These are phyloP conservation scores for Trichoderma simmonsii DNA, from an alignment of 2,329 filamentous ascomycete genomes.

Conservation along the genomic window DNA sequence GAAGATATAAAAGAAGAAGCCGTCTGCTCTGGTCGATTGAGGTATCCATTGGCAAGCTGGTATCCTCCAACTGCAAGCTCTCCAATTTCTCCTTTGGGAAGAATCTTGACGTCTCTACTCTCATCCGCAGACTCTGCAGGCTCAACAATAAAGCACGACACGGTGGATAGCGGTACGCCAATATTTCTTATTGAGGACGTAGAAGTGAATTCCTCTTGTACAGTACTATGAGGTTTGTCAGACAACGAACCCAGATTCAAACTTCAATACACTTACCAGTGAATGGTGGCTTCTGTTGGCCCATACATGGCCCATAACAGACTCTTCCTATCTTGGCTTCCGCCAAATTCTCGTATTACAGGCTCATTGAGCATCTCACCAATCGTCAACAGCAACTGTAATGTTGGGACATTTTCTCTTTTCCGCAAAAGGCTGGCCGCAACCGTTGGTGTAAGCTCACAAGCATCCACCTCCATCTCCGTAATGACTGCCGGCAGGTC, in stretches of 20 bases:
- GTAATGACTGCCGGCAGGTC: slow-evolving; percentile 69
- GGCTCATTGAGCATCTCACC: slow-evolving; percentile 85
- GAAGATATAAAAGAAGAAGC: slow-evolving; percentile 66
- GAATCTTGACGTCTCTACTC: slow-evolving; percentile 43
- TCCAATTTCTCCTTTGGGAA: slow-evolving; percentile 66
- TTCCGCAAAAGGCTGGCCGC: slow-evolving; percentile 70
- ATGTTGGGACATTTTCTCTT: slow-evolving; percentile 62
- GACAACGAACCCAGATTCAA: not conserved
- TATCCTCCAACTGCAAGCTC: slow-evolving; percentile 79
- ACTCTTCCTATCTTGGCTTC: slow-evolving; percentile 47
- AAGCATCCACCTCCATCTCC: slow-evolving; percentile 69
- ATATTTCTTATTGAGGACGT: slow-evolving; percentile 64
- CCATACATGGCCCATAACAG: slow-evolving; percentile 93
- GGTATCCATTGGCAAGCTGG: slow-evolving; percentile 76
- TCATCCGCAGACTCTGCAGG: slow-evolving; percentile 32
- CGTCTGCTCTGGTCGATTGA: slow-evolving; percentile 78
- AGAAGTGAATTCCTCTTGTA: slow-evolving; percentile 61
- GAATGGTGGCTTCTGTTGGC: slow-evolving; percentile 87
- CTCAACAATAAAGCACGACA: slow-evolving; percentile 70
- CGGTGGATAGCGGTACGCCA: slow-evolving; percentile 74
- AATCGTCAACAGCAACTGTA: slow-evolving; percentile 77
- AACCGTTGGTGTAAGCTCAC: slow-evolving; percentile 86
- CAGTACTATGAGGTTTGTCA: slow-evolving; percentile 50
- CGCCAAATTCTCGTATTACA: slow-evolving; percentile 78
- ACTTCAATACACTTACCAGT: slow-evolving; percentile 53